phyloP scores from a whole-genome alignment of 2,329 filamentous ascomycete species.

The Colletotrichum costaricense region DNA sequence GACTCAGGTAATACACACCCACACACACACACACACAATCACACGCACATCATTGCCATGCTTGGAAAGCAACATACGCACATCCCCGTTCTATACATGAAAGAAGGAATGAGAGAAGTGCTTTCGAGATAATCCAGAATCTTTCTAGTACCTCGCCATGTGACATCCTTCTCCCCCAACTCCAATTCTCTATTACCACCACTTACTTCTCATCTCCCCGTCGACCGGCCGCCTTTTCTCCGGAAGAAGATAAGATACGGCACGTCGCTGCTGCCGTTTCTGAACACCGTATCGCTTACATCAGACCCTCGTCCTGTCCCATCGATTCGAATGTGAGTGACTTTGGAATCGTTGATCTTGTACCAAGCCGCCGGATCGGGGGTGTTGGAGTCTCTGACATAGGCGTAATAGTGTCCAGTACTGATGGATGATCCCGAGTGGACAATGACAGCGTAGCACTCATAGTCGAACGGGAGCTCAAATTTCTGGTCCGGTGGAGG shows the following conservation, averaged over 20 bases:
- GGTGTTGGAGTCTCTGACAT: conserved; percentile 69
- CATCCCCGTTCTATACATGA: conserved; percentile 16
- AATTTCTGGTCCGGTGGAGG: conserved; percentile 50
- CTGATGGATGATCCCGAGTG: conserved; percentile 77
- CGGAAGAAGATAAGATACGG: conserved; percentile 61
- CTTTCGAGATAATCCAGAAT: conserved; percentile 3
- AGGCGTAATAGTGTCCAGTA: conserved; percentile 84
- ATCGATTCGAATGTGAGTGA: conserved; percentile 56
- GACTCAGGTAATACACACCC: too few relatives aligned
- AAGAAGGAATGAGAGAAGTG: not conserved
- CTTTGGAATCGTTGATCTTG: conserved; percentile 58
- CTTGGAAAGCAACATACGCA: not conserved
- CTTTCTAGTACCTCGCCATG: not conserved
- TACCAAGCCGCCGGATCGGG: conserved; percentile 59
- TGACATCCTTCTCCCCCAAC: not conserved
- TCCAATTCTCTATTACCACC: conserved; percentile 10
- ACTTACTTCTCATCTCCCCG: not conserved
- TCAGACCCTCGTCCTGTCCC: conserved; percentile 46
- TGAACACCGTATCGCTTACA: conserved; percentile 51
- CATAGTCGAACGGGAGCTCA: conserved; percentile 75
- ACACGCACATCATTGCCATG: not conserved
- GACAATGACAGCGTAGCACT: conserved; percentile 86
- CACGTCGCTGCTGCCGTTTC: conserved; percentile 48
- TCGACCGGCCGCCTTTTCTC: conserved; percentile 45
- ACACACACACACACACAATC: too few relatives aligned